These are phyloP conservation scores for Camellia oleifera DNA, from an alignment of 179 eudicot species.

Conservation along the genomic window DNA sequence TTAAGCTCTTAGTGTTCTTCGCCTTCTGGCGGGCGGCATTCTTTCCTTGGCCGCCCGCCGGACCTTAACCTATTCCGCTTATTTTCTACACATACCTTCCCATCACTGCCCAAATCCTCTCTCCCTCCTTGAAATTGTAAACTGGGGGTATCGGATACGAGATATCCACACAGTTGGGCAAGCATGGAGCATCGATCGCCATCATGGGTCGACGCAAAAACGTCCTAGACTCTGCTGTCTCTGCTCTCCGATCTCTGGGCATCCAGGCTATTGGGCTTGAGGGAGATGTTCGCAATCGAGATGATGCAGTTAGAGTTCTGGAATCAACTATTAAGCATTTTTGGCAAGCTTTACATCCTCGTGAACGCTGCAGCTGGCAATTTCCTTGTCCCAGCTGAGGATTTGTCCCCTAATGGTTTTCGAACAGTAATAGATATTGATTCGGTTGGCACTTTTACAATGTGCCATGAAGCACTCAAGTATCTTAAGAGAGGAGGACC, in stretches of 20 bases:
- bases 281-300: conserved; percentile 68
- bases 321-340: conserved; percentile 53
- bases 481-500: conserved; percentile 65
- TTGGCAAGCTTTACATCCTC: conserved; percentile 64
- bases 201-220: conserved; percentile 64
- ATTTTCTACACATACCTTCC: too few relatives aligned
- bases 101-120: too few relatives aligned
- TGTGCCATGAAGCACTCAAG: conserved; percentile 63
- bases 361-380: conserved; percentile 83
- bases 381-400: conserved; percentile 64
- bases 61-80: too few relatives aligned
- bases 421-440: conserved; percentile 73
- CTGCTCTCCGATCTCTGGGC: conserved; percentile 52
- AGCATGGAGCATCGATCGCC: conserved; percentile 60
- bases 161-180: conserved; percentile 50
- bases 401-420: conserved; percentile 65
- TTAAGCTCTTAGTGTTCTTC: too few relatives aligned
- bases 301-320: conserved; percentile 51
- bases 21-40: too few relatives aligned
- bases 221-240: conserved; percentile 55
- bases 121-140: too few relatives aligned
- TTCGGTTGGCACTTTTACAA: conserved; percentile 73
- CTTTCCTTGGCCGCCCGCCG: too few relatives aligned
- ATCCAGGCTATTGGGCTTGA: conserved; percentile 61
- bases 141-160: conserved; percentile 67